phyloP scores from a whole-genome alignment of 2,329 filamentous ascomycete genomes.

The Calonectria honghensis region DNA sequence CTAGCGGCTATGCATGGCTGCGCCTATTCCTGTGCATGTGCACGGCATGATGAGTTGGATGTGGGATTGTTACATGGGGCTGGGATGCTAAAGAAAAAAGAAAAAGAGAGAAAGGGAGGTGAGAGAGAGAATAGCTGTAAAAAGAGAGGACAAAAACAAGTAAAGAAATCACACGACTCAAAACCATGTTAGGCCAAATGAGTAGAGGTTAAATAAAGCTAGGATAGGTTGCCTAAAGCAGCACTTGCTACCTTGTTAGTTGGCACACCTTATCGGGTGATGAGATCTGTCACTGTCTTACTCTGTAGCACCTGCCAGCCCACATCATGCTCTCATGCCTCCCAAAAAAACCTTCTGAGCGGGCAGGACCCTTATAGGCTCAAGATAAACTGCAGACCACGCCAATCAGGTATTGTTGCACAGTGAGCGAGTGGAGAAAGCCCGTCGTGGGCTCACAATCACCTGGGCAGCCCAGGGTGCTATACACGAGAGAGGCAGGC shows the following conservation, averaged over 20 bases:
- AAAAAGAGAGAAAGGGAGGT: not conserved
- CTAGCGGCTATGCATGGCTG: slow-evolving; percentile 17
- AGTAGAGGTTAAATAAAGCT: not conserved
- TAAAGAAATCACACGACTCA: not conserved
- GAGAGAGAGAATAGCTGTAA: not conserved
- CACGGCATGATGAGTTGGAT: slow-evolving; percentile 6
- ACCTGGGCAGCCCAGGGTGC: not conserved
- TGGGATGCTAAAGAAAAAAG: not conserved
- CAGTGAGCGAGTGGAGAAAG: not conserved
- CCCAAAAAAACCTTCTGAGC: not conserved
- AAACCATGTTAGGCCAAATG: not conserved
- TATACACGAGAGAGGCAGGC: not conserved
- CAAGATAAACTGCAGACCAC: not conserved
- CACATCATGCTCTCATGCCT: not conserved
- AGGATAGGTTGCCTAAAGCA: not conserved
- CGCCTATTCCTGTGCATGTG: not conserved
- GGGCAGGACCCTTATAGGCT: not conserved
- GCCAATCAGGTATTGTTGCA: no score
- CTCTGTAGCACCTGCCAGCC: not conserved
- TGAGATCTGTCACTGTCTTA: not conserved
- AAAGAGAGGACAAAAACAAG: not conserved
- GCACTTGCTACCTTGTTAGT: not conserved
- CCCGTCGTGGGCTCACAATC: slow-evolving; percentile 4
- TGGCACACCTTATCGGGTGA: slow-evolving; percentile 2
- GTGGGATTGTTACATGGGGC: not conserved